Evolutionary conservation across 2,329 filamentous ascomycete species (phyloP), one percentile per base, ranked within the genome.

Genomic region (Fusarium pseudonygamai): DNA sequence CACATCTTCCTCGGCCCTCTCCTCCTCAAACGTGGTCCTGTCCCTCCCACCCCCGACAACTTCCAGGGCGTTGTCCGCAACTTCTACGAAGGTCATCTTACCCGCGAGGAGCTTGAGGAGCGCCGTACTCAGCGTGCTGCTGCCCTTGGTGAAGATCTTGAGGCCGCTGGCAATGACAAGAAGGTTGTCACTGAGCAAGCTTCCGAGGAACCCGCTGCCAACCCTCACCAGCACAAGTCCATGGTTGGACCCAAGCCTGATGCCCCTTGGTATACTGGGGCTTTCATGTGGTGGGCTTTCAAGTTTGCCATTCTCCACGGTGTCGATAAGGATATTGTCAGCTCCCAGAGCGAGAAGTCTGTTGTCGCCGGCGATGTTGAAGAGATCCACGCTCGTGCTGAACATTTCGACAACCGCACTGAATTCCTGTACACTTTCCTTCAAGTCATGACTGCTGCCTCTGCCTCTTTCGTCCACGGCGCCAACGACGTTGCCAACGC

Each of bases 401-500:
- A 83, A 34, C 88, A 90, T 78, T 92, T 87, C 79, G 86, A 90
- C 79, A 91, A 92, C 82, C 86, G 87, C 70, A 84, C 87, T 72
- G 90, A 92, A 80, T 88, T 88, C 81, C 83, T 89, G 55, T 91
- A 88, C 80, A 88, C 87, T 11, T 91, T 89, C 80, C 84, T 89
- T 36, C 89, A 90, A 74, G 80, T 90, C 75, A 84, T 90, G 81
- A 90, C 89, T 10, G 89, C 90, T 15, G 87, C 87, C 72, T 89
- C 89, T 37, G 88, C 89, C 20, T 91, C 89, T 7, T 91, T 92
- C 70, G 87, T 88, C 5, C 90, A 93, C 81, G 91, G 91, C 30
- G 89, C 90, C 73, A 93, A 92, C 79, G 91, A 92, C 69, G 88
- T 92, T 26, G 84, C 88, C 75, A 92, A 87, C 78, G 89, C 90